Evolutionary conservation across 495 filamentous ascomycete species (phyloP).

Genomic region (Trichoderma gamsii): DNA sequence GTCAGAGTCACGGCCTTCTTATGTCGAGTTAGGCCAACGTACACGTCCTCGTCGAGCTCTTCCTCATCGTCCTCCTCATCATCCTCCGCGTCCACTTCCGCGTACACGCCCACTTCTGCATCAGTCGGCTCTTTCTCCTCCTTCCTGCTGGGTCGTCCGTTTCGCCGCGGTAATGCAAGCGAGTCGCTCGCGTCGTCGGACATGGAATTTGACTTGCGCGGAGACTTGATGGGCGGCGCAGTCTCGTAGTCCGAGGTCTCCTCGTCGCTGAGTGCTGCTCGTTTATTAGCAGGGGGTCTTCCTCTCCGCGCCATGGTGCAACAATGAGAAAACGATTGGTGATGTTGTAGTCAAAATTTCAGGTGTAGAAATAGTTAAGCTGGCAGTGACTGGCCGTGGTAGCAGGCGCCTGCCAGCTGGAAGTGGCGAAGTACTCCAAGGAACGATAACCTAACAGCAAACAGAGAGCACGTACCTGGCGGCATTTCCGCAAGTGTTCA

Average conservation of each 20-base stretch:
- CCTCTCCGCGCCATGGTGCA: background rate
- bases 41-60: constrained; percentile 32
- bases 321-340: background rate
- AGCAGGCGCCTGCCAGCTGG: background rate
- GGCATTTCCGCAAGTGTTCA: background rate
- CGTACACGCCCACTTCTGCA: constrained; percentile 26
- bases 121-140: constrained; percentile 17
- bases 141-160: constrained; percentile 13
- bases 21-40: constrained; percentile 19
- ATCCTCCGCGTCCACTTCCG: constrained; percentile 34
- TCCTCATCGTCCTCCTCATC: constrained; percentile 32
- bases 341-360: background rate
- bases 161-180: constrained; percentile 12
- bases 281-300: background rate
- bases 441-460: background rate
- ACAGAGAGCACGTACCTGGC: constrained; percentile 5
- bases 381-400: background rate
- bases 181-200: constrained; percentile 20
- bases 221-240: constrained; percentile 16
- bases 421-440: background rate
- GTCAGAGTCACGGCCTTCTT: background rate
- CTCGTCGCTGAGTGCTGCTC: constrained; percentile 34
- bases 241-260: constrained; percentile 30
- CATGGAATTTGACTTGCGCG: background rate
- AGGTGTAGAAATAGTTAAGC: background rate